These are phyloP conservation scores for sorghum (Sorghum bicolor) DNA, from an alignment of 176 grass and related monocot species.

Conservation along the genomic window DNA sequence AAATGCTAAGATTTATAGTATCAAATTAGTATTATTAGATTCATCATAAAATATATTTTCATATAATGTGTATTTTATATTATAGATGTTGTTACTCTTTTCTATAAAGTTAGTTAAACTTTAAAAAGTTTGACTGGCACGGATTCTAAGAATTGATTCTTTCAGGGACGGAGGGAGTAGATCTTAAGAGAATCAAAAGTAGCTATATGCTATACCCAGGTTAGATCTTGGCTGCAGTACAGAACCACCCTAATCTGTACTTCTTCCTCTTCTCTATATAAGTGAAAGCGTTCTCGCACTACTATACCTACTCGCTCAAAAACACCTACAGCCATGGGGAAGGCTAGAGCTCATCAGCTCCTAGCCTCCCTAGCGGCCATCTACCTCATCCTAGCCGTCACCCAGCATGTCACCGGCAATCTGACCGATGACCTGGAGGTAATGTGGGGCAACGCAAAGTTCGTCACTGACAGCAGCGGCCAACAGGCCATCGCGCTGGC, in stretches of 20 bases:
- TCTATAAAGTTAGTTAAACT: no score
- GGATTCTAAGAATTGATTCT: no score
- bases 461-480: conserved; percentile 19
- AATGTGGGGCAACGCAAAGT: conserved; percentile 38
- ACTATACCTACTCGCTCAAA: neutral
- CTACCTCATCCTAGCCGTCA: neutral
- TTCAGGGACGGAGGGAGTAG: no score
- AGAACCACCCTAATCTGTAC: conserved; percentile 1
- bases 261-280: conserved; percentile 18
- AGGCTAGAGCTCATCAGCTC: conserved; percentile 44
- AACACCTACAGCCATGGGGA: conserved; percentile 42
- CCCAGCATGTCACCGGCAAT: conserved; percentile 21
- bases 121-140: no score
- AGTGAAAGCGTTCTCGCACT: neutral
- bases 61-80: no score
- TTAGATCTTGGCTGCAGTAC: conserved; percentile 5
- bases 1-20: no score
- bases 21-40: no score
- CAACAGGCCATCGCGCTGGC: conserved; percentile 34
- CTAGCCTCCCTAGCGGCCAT: conserved; percentile 42
- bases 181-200: conserved; percentile 31
- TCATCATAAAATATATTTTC: no score
- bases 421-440: conserved; percentile 30
- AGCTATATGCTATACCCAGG: neutral
- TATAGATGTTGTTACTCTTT: no score